These are phyloP conservation scores for Apiospora malaysiana DNA, from an alignment of 2,329 filamentous ascomycete genomes.

Conservation along the genomic window DNA sequence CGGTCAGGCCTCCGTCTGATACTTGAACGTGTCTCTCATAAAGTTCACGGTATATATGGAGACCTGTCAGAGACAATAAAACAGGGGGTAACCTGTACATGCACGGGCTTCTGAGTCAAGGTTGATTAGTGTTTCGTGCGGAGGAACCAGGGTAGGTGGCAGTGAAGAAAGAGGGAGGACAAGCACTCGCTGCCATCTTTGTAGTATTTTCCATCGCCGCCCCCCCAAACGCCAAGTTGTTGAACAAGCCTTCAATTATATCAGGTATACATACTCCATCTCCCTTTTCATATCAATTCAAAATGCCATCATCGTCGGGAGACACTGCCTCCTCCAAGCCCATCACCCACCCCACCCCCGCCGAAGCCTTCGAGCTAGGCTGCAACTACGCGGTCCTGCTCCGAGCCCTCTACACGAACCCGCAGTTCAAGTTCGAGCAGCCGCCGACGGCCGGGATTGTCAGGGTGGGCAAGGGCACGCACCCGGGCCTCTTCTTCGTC, in stretches of 20 bases:
- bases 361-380: conserved; percentile 34
- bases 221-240: too few species aligned
- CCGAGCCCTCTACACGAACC: conserved; percentile 35
- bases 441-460: conserved; percentile 33
- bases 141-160: too few species aligned
- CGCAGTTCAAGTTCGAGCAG: conserved; percentile 33
- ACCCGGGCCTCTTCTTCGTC: conserved; percentile 32
- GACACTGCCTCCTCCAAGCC: not conserved
- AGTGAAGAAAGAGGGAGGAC: too few species aligned
- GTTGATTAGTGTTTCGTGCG: too few species aligned
- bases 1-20: too few species aligned
- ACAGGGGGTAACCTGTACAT: too few species aligned
- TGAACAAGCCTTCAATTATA: not conserved
- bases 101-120: too few species aligned
- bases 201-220: too few species aligned
- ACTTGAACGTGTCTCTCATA: too few species aligned
- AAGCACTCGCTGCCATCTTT: too few species aligned
- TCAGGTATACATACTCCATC: not conserved
- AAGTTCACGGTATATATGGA: too few species aligned
- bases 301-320: not conserved
- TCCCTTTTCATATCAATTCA: not conserved
- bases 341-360: conserved; percentile 30
- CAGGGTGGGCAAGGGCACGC: conserved; percentile 30
- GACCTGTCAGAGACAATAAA: too few species aligned
- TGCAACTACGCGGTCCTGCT: conserved; percentile 34